A percentile compares a stretch with the other conserved stretches of the same genome.
Evolutionary conservation across 163 green algal genomes (phyloP).

Genomic region (Coccomyxa subellipsoidea): DNA sequence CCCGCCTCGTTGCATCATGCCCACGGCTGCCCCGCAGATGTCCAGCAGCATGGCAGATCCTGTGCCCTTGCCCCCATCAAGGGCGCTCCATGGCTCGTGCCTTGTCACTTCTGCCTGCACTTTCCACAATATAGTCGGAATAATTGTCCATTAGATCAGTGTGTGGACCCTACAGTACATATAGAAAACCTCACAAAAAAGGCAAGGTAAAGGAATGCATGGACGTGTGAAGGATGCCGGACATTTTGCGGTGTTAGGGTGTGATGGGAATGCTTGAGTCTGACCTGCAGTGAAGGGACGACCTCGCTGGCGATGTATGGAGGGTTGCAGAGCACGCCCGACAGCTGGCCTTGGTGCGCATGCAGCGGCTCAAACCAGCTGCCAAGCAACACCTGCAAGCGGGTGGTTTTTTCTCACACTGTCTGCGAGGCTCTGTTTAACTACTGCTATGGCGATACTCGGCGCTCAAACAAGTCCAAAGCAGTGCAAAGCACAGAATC

Average conservation of each 20-base stretch:
- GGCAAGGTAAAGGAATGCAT: no score
- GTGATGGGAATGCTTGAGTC: not conserved
- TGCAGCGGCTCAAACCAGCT: slow-evolving; percentile 68
- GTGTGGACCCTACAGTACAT: not conserved
- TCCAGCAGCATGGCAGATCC: slow-evolving; percentile 57
- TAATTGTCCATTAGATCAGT: not conserved
- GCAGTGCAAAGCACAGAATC: not conserved
- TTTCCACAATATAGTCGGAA: not conserved
- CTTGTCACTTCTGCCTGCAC: slow-evolving; percentile 36
- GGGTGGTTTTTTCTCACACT: not conserved
- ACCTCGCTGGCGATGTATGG: slow-evolving; percentile 75
- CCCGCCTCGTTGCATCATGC: slow-evolving; percentile 60
- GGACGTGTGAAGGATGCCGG: no score
- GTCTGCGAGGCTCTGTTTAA: no score
- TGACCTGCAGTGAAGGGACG: slow-evolving; percentile 62
- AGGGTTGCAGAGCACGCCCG: slow-evolving; percentile 84
- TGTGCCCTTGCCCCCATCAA: slow-evolving; percentile 64
- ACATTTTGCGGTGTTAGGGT: no score
- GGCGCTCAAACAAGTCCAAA: not conserved
- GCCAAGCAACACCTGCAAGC: slow-evolving; percentile 42
- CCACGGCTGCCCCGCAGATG: slow-evolving; percentile 49
- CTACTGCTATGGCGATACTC: no score
- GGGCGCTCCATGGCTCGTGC: slow-evolving; percentile 60
- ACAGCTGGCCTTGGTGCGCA: slow-evolving; percentile 42
- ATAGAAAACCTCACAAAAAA: not conserved